Base-by-base conservation (phyloP, 495 filamentous ascomycete genomes). In the Talaromyces thailandensis region DNA sequence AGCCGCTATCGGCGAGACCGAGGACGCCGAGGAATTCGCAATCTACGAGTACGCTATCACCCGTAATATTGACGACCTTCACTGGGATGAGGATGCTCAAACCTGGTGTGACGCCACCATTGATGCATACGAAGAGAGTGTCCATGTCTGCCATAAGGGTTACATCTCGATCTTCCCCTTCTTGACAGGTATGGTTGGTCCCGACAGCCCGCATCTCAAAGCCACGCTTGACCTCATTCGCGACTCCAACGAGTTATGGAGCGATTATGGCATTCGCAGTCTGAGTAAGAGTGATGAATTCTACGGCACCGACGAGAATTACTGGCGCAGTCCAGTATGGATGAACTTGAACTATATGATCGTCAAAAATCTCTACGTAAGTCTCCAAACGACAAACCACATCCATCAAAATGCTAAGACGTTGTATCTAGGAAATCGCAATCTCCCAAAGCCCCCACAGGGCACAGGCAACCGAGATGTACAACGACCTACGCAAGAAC, bases 291-390 rank as follows among this genome's bases (percentile, higher is more conserved):
- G 82, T 62, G 88, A 94, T 64, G 81, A 87, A 69, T 82, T 89
- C 65, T 97, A 96, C 68, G 91, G 86, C 18, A 96, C 91, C 0
- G 91, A 79, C 3, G 94, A 98, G 80, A 96, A 98, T 67, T 98
- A 98, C 76, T 98, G 94, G 94, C 80, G 92, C 59, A 91, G 92
- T 61, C 94, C 94, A 6, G 80, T 98, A 4, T 98, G 94, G 94
- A 89, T 98, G 63, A 96, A 96, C 67, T 95, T 98, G 62, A 98
- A 98, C 72, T 98, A 96, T 68, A 78, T 98, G 60, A 88, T 89
- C 43, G 79, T 98, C 60, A 82, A 84, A 65, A 84, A 89, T 68
- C 83, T 98, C n/a, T 79, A 90, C 59, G 93, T 96, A 82, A 75
- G 88, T 82, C 16, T 53, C 2, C 56, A 31, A 56, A 28, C n/a